Percentiles rank a stretch among this genome's conserved stretches.
phyloP scores from a whole-genome alignment of 1,139 yeast genomes.

The Protomyces arabidopsidicola region DNA sequence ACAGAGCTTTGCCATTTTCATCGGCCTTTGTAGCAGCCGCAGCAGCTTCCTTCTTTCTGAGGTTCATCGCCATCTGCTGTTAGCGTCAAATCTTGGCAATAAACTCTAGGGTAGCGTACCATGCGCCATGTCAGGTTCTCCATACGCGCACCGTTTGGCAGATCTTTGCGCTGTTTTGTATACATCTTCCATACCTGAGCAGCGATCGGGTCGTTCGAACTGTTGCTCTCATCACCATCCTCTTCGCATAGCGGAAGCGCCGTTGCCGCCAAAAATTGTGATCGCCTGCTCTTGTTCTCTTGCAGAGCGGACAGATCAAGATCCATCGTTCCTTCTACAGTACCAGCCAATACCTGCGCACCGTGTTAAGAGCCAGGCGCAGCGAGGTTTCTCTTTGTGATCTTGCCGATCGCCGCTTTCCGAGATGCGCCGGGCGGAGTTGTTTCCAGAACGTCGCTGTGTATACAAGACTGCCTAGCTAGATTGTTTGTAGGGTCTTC shows the following conservation, averaged over 20 bases:
- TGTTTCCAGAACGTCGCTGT: too few relatives aligned
- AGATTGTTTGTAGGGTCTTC: too few relatives aligned
- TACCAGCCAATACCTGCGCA: too few relatives aligned
- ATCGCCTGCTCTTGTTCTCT: not conserved
- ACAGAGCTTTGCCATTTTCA: not conserved
- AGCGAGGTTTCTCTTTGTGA: too few relatives aligned
- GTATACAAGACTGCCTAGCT: too few relatives aligned
- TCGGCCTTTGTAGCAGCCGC: not conserved
- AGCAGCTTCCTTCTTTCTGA: conserved; percentile 33
- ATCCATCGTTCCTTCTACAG: not conserved
- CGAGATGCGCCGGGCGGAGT: too few relatives aligned
- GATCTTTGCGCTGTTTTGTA: conserved; percentile 66
- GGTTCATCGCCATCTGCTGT: conserved; percentile 52
- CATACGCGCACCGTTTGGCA: conserved; percentile 71
- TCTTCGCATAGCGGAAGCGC: not conserved
- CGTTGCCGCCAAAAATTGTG: not conserved
- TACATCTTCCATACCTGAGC: conserved; percentile 68
- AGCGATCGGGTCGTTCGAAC: conserved; percentile 30
- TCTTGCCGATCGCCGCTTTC: too few relatives aligned
- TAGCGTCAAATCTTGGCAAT: not conserved
- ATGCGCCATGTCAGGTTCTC: conserved; percentile 82
- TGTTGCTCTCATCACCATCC: not conserved
- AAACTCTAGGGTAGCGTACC: conserved; percentile 34
- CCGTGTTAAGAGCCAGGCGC: too few relatives aligned
- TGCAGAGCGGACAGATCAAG: not conserved